Conservation (phyloP, 2,329 filamentous ascomycete species). For the Dactylellina drechsleri region DNA sequence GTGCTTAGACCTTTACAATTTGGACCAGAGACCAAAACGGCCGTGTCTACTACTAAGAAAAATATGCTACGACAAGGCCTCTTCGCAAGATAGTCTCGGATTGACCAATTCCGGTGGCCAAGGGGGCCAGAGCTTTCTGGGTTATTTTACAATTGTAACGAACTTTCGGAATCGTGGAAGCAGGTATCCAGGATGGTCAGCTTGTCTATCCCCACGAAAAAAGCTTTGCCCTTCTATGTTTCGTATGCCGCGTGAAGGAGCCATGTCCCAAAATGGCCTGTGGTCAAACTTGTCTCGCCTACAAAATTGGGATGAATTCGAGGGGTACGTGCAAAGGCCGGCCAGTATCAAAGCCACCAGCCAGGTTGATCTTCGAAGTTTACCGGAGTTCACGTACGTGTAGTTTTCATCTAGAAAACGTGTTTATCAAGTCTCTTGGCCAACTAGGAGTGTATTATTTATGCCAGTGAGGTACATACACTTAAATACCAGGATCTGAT, state of each 20-base stretch:
- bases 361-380: slow-evolving; percentile 22
- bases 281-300: neutral
- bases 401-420: slow-evolving; percentile 51
- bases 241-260: slow-evolving; percentile 36
- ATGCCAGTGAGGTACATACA: slow-evolving; percentile 9
- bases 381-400: slow-evolving; percentile 25
- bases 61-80: too few relatives aligned
- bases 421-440: slow-evolving; percentile 30
- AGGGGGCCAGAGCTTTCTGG: slow-evolving; percentile 16
- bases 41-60: too few relatives aligned
- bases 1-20: too few relatives aligned
- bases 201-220: neutral
- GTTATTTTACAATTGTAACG: slow-evolving; percentile 34
- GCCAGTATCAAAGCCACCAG: slow-evolving; percentile 14
- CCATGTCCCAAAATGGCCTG: neutral
- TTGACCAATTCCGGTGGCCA: slow-evolving; percentile 37
- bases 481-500: slow-evolving; percentile 1
- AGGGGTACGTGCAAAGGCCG: too few relatives aligned
- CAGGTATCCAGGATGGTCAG: slow-evolving; percentile 32
- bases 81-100: slow-evolving; percentile 23
- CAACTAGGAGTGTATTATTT: slow-evolving; percentile 21
- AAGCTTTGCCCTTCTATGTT: slow-evolving; percentile 19
- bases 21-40: too few relatives aligned
- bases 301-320: too few relatives aligned
- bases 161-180: slow-evolving; percentile 22